These are phyloP conservation scores for Lunasporangiospora selenospora DNA, from an alignment of 192 early-diverging fungal species.

Conservation along the genomic window DNA sequence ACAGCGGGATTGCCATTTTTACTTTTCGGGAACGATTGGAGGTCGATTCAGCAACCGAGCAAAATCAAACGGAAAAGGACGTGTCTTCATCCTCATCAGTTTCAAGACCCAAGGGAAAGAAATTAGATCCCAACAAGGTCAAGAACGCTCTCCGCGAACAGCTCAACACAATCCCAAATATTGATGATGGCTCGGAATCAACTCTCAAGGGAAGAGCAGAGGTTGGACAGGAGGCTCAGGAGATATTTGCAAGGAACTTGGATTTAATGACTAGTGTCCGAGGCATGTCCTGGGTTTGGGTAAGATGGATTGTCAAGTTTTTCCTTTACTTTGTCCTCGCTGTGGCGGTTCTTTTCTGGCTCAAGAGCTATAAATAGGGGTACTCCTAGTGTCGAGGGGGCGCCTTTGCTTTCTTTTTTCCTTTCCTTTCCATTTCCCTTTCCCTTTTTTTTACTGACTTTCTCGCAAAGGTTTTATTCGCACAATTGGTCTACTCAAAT, in stretches of 20 bases:
- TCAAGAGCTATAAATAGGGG: too few species aligned
- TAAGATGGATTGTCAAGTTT: conserved; percentile 13
- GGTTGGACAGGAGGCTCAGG: conserved; percentile 25
- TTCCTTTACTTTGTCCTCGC: conserved; percentile 13
- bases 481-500: too few species aligned
- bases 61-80: too few species aligned
- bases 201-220: neutral
- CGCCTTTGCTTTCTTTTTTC: too few species aligned
- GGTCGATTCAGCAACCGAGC: neutral
- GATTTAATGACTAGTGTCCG: conserved; percentile 21
- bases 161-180: conserved; percentile 22
- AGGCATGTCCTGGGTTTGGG: conserved; percentile 24
- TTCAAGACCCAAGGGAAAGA: too few species aligned
- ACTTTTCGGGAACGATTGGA: conserved; percentile 10
- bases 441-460: too few species aligned
- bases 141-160: conserved; percentile 14
- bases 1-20: conserved; percentile 38
- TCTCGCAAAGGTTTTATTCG: too few species aligned
- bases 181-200: neutral
- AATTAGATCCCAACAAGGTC: conserved; percentile 24
- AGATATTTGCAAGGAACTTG: conserved; percentile 40
- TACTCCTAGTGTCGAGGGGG: too few species aligned
- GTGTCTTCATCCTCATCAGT: too few species aligned
- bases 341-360: too few species aligned
- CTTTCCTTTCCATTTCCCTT: too few species aligned